Evolutionary conservation across 148 eudicot genomes (phyloP), one percentile per base, ranked within the genome.

Genomic region (Agrostemma githago): DNA sequence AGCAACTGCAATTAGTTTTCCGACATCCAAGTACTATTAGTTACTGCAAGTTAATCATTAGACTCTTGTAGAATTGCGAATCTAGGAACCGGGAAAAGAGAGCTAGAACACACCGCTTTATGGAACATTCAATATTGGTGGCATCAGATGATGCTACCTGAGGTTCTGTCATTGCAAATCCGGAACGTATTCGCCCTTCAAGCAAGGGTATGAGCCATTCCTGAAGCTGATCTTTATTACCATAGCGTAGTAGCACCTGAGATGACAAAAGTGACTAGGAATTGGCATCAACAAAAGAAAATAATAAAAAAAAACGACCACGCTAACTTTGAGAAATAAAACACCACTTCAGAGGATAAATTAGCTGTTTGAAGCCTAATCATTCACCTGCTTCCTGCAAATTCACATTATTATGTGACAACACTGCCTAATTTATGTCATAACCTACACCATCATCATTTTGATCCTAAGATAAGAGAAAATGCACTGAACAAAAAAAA

Each of bases 71-170:
- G 3, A 44, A 6, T 44, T 20, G 46, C 19, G 38, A 44, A 20
- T 38, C 5, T 8, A 68, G 8, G 57, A 44, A 39, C 17, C 37
- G 41, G 53, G 26, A n/a, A 51, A 63, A 8, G 48, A 41, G 37
- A 68, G 66, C 48, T 65, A 46, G 11, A 43, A 73, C 76, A 5
- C 83, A 95, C 98, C 93, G 87, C 81, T 63, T 85, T 71, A 95
- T 92, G 54, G 98, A 95, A 81, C 97, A 94, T 84, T 92, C 97
- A 64, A 92, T 90, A 79, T 95, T 95, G 41, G 98, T 95, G 42
- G 98, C 98, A 87, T 92, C 98, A 72, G 98, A 95, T 40, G 96
- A 95, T 74, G 98, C 98, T 81, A 95, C 98, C 84, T 95, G 90
- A 63, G 97, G 97, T 80, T 95, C 98, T 59, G 98, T 92, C 98